Conservation (phyloP, 441 rosid species). For the Raphanus hybrid region DNA sequence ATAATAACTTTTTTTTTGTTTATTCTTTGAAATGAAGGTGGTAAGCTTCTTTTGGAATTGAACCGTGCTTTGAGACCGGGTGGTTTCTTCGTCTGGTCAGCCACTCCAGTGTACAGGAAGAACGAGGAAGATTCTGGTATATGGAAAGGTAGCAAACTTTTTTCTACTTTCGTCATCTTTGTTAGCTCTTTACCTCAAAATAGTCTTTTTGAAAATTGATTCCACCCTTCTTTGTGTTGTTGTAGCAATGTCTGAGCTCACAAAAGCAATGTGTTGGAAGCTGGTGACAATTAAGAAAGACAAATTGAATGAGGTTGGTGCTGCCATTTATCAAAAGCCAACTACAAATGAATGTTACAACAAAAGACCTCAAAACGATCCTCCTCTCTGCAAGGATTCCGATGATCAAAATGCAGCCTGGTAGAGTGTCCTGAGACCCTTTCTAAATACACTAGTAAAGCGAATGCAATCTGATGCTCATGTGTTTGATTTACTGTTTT, state of each 20-base stretch:
- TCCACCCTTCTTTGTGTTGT: conserved; percentile 9
- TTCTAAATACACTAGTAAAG: too few species aligned
- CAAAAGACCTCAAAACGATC: conserved; percentile 52
- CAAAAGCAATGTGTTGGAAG: conserved; percentile 66
- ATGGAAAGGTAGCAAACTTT: conserved; percentile 56
- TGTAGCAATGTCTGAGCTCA: conserved; percentile 59
- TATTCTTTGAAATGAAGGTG: conserved; percentile 50
- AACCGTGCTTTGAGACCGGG: conserved; percentile 77
- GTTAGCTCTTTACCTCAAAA: not conserved
- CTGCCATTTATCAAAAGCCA: conserved; percentile 67
- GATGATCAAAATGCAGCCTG: conserved; percentile 73
- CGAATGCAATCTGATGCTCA: conserved; percentile 13
- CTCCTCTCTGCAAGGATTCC: conserved; percentile 59
- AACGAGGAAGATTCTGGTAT: conserved; percentile 63
- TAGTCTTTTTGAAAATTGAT: not conserved
- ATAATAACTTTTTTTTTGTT: not conserved
- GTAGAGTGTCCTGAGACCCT: too few species aligned
- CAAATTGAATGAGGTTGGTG: conserved; percentile 58
- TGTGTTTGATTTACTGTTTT: conserved; percentile 4
- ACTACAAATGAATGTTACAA: conserved; percentile 60
- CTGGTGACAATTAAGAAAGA: conserved; percentile 57
- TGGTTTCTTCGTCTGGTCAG: conserved; percentile 79
- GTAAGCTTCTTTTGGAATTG: conserved; percentile 67
- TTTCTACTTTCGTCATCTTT: not conserved
- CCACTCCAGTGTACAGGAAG: conserved; percentile 70